These are phyloP conservation scores for Jackrogersella minutella DNA, from an alignment of 495 filamentous ascomycete genomes.

Conservation along the genomic window DNA sequence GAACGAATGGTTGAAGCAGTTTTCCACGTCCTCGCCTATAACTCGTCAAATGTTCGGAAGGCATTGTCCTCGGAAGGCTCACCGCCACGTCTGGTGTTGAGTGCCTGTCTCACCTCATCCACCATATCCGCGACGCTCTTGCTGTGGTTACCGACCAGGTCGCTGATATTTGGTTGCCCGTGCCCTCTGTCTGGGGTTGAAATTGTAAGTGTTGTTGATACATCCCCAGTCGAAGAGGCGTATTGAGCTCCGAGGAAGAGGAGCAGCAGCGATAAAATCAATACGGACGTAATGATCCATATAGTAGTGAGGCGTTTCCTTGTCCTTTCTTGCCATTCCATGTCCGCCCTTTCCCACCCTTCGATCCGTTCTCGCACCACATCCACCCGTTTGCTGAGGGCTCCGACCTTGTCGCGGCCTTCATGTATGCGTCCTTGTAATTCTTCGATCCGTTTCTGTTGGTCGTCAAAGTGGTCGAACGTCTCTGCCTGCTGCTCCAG, in stretches of 20 bases:
- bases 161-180: constrained; percentile 9
- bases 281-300: constrained; percentile 62
- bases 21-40: constrained; percentile 38
- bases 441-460: constrained; percentile 69
- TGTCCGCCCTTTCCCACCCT: constrained; percentile 73
- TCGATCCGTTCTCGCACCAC: constrained; percentile 70
- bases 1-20: not conserved
- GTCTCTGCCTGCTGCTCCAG: constrained; percentile 69
- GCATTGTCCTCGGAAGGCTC: constrained; percentile 31
- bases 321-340: constrained; percentile 74
- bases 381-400: constrained; percentile 72
- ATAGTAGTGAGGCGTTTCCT: constrained; percentile 67
- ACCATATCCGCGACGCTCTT: constrained; percentile 25
- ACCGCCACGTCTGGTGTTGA: constrained; percentile 24
- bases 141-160: constrained; percentile 27
- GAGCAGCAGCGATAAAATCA: constrained; percentile 56
- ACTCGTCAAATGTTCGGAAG: constrained; percentile 54
- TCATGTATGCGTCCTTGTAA: constrained; percentile 71
- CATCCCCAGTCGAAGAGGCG: constrained; percentile 33
- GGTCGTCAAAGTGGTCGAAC: constrained; percentile 73
- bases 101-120: constrained; percentile 40
- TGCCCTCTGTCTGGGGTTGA: constrained; percentile 4
- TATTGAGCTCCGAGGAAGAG: constrained; percentile 53
- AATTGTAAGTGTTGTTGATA: constrained; percentile 1
- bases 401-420: constrained; percentile 68